These are phyloP conservation scores for Trichophyton benhamiae DNA, from an alignment of 2,329 filamentous ascomycete genomes.

Conservation along the genomic window DNA sequence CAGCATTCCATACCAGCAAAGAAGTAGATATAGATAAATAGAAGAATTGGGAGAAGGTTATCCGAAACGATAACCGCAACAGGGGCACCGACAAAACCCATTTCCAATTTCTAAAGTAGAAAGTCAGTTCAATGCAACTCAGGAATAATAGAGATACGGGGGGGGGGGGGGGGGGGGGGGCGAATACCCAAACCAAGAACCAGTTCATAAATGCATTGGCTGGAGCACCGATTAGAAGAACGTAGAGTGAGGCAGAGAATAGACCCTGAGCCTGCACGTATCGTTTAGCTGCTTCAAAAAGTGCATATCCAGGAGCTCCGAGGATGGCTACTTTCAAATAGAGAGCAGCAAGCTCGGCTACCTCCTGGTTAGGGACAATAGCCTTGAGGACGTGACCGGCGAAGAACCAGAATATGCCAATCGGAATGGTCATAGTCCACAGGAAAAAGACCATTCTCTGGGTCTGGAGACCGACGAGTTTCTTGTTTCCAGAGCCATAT, in stretches of 20 bases:
- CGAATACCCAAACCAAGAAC: constrained; percentile 63
- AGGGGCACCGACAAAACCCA: constrained; percentile 68
- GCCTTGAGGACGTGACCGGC: constrained; percentile 51
- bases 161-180: too few species aligned
- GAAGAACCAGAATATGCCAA: constrained; percentile 58
- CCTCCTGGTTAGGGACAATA: constrained; percentile 60
- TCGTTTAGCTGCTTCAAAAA: constrained; percentile 70
- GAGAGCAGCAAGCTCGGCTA: constrained; percentile 57
- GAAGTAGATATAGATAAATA: constrained; percentile 62
- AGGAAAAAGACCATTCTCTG: constrained; percentile 73
- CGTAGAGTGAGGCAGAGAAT: constrained; percentile 73
- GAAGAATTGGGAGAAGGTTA: constrained; percentile 57
- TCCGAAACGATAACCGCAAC: constrained; percentile 66
- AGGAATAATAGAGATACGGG: constrained; percentile 24
- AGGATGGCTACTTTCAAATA: constrained; percentile 60
- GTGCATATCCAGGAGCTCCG: constrained; percentile 62
- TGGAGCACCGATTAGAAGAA: constrained; percentile 69
- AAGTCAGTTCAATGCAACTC: constrained; percentile 9
- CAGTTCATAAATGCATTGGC: constrained; percentile 72
- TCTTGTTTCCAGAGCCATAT: constrained; percentile 80
- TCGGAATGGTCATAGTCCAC: constrained; percentile 58
- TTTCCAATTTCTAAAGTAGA: constrained; percentile 35
- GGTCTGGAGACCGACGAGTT: constrained; percentile 72
- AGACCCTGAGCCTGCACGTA: constrained; percentile 79
- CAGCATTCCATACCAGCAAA: constrained; percentile 63